A percentile compares a stretch with the other conserved stretches of the same genome.
phyloP scores from a whole-genome alignment of 495 filamentous ascomycete genomes.

The Lasiosphaeria hispida region DNA sequence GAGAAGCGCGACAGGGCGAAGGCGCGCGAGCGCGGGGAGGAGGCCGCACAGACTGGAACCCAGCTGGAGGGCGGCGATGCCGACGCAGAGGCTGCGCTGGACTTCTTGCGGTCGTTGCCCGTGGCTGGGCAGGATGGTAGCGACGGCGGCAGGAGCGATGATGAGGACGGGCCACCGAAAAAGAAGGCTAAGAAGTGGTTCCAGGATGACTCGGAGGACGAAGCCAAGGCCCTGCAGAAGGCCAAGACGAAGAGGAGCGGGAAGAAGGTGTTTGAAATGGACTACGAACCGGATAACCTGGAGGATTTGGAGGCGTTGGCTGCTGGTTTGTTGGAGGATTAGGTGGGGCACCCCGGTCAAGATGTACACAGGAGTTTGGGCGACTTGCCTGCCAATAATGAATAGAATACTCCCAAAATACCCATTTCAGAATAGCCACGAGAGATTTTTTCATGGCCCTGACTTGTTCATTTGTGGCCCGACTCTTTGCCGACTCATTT shows the following conservation, averaged over 20 bases:
- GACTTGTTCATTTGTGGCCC: too few relatives aligned
- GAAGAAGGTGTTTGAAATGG: conserved; percentile 53
- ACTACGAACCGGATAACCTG: conserved; percentile 73
- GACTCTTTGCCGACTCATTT: too few relatives aligned
- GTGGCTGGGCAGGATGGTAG: conserved; percentile 35
- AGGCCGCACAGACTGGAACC: conserved; percentile 28
- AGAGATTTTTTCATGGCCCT: too few relatives aligned
- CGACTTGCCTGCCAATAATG: too few relatives aligned
- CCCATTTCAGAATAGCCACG: too few relatives aligned
- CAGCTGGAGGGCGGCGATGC: conserved; percentile 29
- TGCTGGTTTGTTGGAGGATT: conserved; percentile 69
- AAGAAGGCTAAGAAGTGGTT: conserved; percentile 52
- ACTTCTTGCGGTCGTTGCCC: conserved; percentile 49
- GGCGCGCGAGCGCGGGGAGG: conserved; percentile 63
- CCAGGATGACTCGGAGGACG: conserved; percentile 46
- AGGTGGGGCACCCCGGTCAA: neutral
- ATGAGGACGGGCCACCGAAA: conserved; percentile 35
- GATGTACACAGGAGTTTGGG: too few relatives aligned
- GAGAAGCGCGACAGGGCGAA: conserved; percentile 88
- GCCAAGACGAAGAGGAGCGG: conserved; percentile 40
- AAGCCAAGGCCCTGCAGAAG: conserved; percentile 42
- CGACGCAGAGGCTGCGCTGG: conserved; percentile 48
- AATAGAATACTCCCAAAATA: too few relatives aligned
- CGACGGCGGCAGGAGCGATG: conserved; percentile 20
- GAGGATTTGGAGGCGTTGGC: conserved; percentile 89